Evolutionary conservation across 805 yeast species (phyloP), one percentile per base, ranked within the genome.

Genomic region (Myxozyma udenii): DNA sequence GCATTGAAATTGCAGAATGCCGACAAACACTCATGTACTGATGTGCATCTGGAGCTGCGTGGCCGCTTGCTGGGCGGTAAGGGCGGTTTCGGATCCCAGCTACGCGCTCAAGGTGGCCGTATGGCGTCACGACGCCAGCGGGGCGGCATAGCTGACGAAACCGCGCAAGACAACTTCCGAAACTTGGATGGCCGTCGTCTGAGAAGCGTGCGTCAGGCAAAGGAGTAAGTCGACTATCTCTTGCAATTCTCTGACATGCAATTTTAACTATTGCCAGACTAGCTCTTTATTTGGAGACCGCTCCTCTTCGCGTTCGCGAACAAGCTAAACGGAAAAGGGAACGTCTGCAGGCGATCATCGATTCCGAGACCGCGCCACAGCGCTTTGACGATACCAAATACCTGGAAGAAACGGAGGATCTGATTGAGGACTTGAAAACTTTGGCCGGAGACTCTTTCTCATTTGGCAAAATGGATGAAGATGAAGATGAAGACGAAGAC

Each of bases 1-100:
- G n/a, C n/a, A n/a, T n/a, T n/a, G n/a, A n/a, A n/a, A n/a, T n/a
- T n/a, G n/a, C n/a, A n/a, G n/a, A n/a, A n/a, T n/a, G n/a, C n/a
- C n/a, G n/a, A n/a, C n/a, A n/a, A n/a, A n/a, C n/a, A n/a, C n/a
- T n/a, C n/a, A n/a, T n/a, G n/a, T n/a, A n/a, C n/a, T n/a, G n/a
- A n/a, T n/a, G n/a, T n/a, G n/a, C 33, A 28, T 28, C 14, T 28
- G 33, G 12, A 28, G 33, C 33, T 28, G 9, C 33, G 33, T 14
- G 9, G 9, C 14, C 46, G 58, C 3, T n/a, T 55, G 19, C 35
- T 41, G 33, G 80, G 80, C 5, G 80, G 80, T n/a, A 76, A 77
- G 63, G 80, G 80, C 21, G 80, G 79, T 2, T 73, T 76, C 60
- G 79, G 78, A 1, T 64, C 71, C 16, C 62, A 69, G 57, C 61